Evolutionary conservation across 2,329 filamentous ascomycete species (phyloP), one percentile per base, ranked within the genome.

Genomic region (Geosmithia putterillii): DNA sequence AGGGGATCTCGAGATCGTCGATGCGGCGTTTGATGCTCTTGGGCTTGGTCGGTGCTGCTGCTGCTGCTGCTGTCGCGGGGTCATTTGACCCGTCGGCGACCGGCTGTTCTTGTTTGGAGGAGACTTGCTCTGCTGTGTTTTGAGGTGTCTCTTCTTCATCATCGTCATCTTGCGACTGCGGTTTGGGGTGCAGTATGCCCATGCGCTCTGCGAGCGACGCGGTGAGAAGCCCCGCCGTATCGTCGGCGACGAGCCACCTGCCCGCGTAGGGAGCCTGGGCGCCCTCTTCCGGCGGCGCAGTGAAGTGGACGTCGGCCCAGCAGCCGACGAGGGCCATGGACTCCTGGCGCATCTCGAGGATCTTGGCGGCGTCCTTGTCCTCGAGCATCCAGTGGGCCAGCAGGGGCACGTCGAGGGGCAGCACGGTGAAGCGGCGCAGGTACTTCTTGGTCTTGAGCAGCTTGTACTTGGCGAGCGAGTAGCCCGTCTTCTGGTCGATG

Each of bases 391-490:
- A 94, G 51, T 87, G 76, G 18, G 80, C 79, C 48, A 96, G 67
- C 49, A 79, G 73, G 1, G 80, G 73, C 14, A 94, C 79, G 55
- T 95, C 88, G 51, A 96, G 65, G 1, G 90, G 90, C 42, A 94
- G 61, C 2, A 92, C 77, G 0, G 84, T 86, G 56, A 98, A 96
- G 12, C 88, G 74, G 54, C 84, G 81, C 49, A 96, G 74, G 59
- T 94, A 96, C 63, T 98, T 98, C 58, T 82, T 89, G 50, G 86
- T 83, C 67, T 98, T 98, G 39, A 94, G 73, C 17, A 96, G 69
- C 55, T 92, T 95, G 64, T 98, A 98, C 62, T 98, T 98, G 38
- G 90, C 89, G 45, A 95, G 69, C 2, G 88, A 94, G 56, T 94
- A 98, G 1, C 80, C 74, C 0, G 92, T 96, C 71, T 98, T 98